Percentiles rank a stretch among this genome's conserved stretches.
phyloP scores from a whole-genome alignment of 805 yeast species.

The Priceomyces carsonii region DNA sequence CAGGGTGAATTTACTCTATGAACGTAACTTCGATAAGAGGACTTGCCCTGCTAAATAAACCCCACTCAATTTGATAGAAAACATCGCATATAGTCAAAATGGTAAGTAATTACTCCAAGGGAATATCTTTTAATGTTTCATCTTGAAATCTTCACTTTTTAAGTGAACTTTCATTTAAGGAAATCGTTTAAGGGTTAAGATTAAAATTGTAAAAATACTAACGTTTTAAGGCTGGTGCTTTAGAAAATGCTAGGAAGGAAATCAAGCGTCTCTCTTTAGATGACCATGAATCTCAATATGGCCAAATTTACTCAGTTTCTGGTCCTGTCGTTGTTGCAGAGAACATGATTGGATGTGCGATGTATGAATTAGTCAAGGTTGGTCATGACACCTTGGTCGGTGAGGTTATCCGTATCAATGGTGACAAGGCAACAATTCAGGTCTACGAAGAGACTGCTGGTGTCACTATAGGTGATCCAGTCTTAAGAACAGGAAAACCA shows the following conservation, averaged over 20 bases:
- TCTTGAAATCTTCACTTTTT: too few species aligned
- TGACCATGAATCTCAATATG: constrained; percentile 75
- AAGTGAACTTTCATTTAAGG: too few species aligned
- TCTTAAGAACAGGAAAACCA: constrained; percentile 97
- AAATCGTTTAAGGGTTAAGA: too few species aligned
- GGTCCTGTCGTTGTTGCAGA: constrained; percentile 99
- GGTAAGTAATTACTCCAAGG: constrained; percentile 6
- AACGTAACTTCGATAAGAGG: too few species aligned
- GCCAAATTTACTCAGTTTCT: constrained; percentile 89
- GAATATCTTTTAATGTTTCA: too few species aligned
- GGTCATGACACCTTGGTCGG: constrained; percentile 98
- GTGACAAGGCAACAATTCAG: constrained; percentile 96
- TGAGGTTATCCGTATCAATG: constrained; percentile 96
- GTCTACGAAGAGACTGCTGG: constrained; percentile 99
- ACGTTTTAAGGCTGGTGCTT: constrained; percentile 78
- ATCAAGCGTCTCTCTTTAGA: constrained; percentile 82
- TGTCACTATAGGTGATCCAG: constrained; percentile 99
- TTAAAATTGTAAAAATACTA: constrained; percentile 9
- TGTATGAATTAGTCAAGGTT: constrained; percentile 98
- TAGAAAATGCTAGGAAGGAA: constrained; percentile 95
- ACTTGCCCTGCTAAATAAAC: too few species aligned
- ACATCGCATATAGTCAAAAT: constrained; percentile 6
- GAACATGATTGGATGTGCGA: constrained; percentile 99
- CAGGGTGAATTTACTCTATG: too few species aligned
- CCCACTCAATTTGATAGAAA: constrained; percentile 1